phyloP scores from a whole-genome alignment of 108 stramenopile species.

The Nitzschia sp. region DNA sequence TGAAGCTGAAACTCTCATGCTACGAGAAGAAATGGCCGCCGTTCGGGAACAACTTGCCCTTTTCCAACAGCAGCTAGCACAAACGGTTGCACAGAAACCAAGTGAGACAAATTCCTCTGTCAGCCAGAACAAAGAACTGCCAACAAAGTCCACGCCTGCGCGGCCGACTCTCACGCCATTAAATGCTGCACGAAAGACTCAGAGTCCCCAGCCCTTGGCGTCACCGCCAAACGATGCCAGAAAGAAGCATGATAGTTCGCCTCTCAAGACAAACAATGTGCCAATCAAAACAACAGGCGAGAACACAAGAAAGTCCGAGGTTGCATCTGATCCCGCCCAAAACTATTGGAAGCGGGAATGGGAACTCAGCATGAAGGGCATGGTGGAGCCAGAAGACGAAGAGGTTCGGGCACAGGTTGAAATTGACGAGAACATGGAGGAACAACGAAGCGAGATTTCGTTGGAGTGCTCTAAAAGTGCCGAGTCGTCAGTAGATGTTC shows the following conservation, averaged over 20 bases:
- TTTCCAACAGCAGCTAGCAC: background rate
- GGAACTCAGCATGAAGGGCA: slow-evolving; percentile 10
- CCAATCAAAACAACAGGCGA: too few species aligned
- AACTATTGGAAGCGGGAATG: slow-evolving; percentile 10
- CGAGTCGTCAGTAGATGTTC: background rate
- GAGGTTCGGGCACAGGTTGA: background rate
- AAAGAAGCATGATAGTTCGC: background rate
- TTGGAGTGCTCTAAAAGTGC: background rate
- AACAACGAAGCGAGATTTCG: background rate
- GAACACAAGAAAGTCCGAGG: background rate
- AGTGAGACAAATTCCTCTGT: background rate
- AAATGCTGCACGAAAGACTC: background rate
- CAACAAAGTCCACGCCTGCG: background rate
- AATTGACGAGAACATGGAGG: background rate
- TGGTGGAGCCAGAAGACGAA: background rate
- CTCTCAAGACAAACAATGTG: background rate
- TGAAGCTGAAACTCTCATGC: background rate
- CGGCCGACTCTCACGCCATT: background rate
- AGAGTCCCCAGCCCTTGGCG: background rate
- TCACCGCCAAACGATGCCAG: background rate
- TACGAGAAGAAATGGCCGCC: slow-evolving; percentile 14
- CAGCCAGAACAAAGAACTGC: background rate
- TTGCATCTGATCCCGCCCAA: background rate
- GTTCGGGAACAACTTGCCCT: slow-evolving; percentile 12
- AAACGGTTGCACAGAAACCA: background rate